phyloP scores from a whole-genome alignment of 2,329 filamentous ascomycete genomes.

The Amauroascus niger region DNA sequence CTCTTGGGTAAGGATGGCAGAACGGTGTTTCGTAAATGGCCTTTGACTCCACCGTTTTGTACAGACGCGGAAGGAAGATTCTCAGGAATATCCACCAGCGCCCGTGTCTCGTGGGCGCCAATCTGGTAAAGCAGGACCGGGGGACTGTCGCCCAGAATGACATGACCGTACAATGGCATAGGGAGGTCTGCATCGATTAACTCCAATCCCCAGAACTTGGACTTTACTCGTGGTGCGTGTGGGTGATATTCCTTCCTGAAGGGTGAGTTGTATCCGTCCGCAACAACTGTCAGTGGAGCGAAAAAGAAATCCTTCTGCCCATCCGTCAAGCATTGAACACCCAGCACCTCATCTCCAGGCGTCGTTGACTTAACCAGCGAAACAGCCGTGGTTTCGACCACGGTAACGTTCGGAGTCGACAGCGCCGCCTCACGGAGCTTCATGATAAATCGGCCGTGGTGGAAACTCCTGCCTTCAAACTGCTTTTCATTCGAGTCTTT shows the following conservation, averaged over 20 bases:
- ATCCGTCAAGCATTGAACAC: conserved; percentile 66
- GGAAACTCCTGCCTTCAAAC: conserved; percentile 71
- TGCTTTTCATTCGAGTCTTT: conserved; percentile 41
- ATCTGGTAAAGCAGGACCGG: conserved; percentile 95
- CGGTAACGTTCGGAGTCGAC: conserved; percentile 69
- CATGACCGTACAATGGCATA: conserved; percentile 67
- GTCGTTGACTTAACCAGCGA: conserved; percentile 62
- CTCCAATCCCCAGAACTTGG: conserved; percentile 89
- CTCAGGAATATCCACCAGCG: conserved; percentile 77
- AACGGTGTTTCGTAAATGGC: conserved; percentile 69
- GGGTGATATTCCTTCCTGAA: conserved; percentile 73
- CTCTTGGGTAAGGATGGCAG: conserved; percentile 64
- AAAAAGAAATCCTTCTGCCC: conserved; percentile 68
- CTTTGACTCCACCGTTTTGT: conserved; percentile 70
- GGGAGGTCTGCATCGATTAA: conserved; percentile 79
- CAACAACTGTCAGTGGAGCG: conserved; percentile 74
- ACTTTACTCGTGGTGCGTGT: conserved; percentile 59
- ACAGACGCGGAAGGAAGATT: conserved; percentile 63
- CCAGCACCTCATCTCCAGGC: conserved; percentile 62
- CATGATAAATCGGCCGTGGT: conserved; percentile 88
- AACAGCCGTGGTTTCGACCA: conserved; percentile 81
- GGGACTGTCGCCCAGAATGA: conserved; percentile 66
- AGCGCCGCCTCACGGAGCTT: conserved; percentile 67
- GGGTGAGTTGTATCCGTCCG: conserved; percentile 85
- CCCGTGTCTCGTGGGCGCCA: conserved; percentile 84